These are phyloP conservation scores for Penicillium odoratum DNA, from an alignment of 495 filamentous ascomycete species.

Conservation along the genomic window DNA sequence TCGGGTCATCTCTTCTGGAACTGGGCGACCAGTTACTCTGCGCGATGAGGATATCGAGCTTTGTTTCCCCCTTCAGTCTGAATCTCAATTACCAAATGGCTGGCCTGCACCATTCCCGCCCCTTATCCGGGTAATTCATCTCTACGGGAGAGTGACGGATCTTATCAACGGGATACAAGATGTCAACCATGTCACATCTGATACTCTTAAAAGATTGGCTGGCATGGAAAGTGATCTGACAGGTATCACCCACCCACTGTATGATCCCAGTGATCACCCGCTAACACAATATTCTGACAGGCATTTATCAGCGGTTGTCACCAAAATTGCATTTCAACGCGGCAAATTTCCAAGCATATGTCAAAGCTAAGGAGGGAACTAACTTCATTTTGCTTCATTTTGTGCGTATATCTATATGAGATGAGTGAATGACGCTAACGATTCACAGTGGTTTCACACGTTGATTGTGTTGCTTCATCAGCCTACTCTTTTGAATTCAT, in stretches of 20 bases:
- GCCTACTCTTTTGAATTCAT: slow-evolving; percentile 74
- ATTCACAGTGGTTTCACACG: slow-evolving; percentile 72
- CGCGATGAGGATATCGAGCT: slow-evolving; percentile 81
- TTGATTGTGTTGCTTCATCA: slow-evolving; percentile 82
- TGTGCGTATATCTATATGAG: slow-evolving; percentile 16
- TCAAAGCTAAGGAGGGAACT: slow-evolving; percentile 72
- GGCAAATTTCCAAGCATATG: slow-evolving; percentile 73
- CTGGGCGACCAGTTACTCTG: slow-evolving; percentile 75
- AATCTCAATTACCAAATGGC: slow-evolving; percentile 54
- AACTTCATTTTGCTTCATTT: slow-evolving; percentile 88
- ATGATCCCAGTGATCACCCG: background rate
- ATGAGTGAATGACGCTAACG: slow-evolving; percentile 2
- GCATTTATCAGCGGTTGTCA: slow-evolving; percentile 73
- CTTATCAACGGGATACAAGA: slow-evolving; percentile 80
- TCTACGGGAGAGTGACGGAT: slow-evolving; percentile 81
- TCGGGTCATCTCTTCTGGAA: slow-evolving; percentile 80
- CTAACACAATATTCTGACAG: background rate
- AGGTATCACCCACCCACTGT: slow-evolving; percentile 17
- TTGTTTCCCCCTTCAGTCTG: slow-evolving; percentile 64
- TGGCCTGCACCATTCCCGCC: slow-evolving; percentile 78
- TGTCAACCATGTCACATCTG: slow-evolving; percentile 68
- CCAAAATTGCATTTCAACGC: slow-evolving; percentile 75
- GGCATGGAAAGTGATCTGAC: slow-evolving; percentile 77
- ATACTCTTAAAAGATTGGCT: slow-evolving; percentile 65
- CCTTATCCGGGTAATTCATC: slow-evolving; percentile 76